These are phyloP conservation scores for Jamesozyma rosinii DNA, from an alignment of 805 yeast species.

Conservation along the genomic window DNA sequence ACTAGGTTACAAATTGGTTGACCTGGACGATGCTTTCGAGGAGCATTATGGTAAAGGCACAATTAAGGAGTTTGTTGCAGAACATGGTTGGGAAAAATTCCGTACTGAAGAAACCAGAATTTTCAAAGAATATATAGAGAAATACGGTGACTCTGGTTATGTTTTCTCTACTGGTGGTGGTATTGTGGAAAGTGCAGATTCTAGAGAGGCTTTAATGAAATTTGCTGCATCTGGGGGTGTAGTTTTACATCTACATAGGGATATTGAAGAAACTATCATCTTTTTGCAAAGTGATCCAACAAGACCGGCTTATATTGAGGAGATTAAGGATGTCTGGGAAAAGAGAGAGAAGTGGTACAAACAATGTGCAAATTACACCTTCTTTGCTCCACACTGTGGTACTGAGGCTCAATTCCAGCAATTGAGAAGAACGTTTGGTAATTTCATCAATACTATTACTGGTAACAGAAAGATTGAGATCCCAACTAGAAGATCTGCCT, in stretches of 20 bases:
- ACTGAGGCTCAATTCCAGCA: slow-evolving; percentile 43
- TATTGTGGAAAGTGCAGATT: slow-evolving; percentile 65
- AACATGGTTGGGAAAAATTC: slow-evolving; percentile 81
- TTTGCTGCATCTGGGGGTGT: slow-evolving; percentile 56
- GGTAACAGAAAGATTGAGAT: slow-evolving; percentile 37
- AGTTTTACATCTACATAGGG: slow-evolving; percentile 86
- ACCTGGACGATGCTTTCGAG: slow-evolving; percentile 69
- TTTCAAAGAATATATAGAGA: slow-evolving; percentile 37
- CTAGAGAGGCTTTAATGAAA: slow-evolving; percentile 53
- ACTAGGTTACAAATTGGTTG: slow-evolving; percentile 60
- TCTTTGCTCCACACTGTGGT: slow-evolving; percentile 66
- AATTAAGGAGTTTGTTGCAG: slow-evolving; percentile 53
- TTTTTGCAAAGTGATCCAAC: slow-evolving; percentile 70
- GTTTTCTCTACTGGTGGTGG: slow-evolving; percentile 97
- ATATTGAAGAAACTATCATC: slow-evolving; percentile 65
- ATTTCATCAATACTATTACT: slow-evolving; percentile 51
- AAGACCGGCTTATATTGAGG: slow-evolving; percentile 81
- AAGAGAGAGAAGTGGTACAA: slow-evolving; percentile 73
- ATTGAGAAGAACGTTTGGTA: slow-evolving; percentile 50
- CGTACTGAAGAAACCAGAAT: slow-evolving; percentile 56
- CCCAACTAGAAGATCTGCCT: slow-evolving; percentile 44
- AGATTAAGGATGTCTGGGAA: slow-evolving; percentile 72
- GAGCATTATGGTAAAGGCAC: slow-evolving; percentile 34
- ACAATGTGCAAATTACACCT: slow-evolving; percentile 69
- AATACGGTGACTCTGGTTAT: slow-evolving; percentile 39